Evolutionary conservation across 2,329 filamentous ascomycete genomes (phyloP).

Genomic region (Aspergillus tanneri): DNA sequence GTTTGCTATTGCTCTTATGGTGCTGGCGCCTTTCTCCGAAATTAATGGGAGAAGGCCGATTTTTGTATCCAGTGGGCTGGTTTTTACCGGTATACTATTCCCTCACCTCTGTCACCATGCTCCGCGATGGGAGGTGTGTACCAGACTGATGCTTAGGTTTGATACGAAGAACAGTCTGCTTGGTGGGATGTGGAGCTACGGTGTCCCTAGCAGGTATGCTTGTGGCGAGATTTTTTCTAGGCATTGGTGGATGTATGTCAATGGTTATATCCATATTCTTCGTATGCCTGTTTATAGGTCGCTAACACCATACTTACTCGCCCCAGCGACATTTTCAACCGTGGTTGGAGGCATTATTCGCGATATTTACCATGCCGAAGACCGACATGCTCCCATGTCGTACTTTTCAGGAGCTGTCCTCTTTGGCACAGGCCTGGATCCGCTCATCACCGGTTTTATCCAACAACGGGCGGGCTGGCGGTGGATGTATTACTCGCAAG

Average conservation of each 20-base stretch:
- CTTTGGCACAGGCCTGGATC: slow-evolving; percentile 72
- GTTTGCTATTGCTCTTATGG: slow-evolving; percentile 81
- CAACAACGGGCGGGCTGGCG: slow-evolving; percentile 66
- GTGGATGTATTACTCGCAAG: slow-evolving; percentile 83
- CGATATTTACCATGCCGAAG: slow-evolving; percentile 73
- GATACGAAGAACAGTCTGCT: slow-evolving; percentile 49
- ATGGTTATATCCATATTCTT: slow-evolving; percentile 5
- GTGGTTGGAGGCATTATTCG: slow-evolving; percentile 84
- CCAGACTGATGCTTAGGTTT: neutral
- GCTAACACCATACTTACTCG: neutral
- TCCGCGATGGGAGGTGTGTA: no score
- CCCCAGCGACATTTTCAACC: slow-evolving; percentile 63
- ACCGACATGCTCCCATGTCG: slow-evolving; percentile 82
- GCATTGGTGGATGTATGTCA: slow-evolving; percentile 68
- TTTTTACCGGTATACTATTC: slow-evolving; percentile 56
- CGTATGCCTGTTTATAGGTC: neutral
- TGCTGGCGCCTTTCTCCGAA: slow-evolving; percentile 79
- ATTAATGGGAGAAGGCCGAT: slow-evolving; percentile 81
- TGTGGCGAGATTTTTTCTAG: slow-evolving; percentile 69
- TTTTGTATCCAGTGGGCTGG: slow-evolving; percentile 67
- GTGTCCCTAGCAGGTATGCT: slow-evolving; percentile 69
- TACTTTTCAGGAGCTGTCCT: slow-evolving; percentile 74
- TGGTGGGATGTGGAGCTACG: slow-evolving; percentile 71
- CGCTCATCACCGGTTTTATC: slow-evolving; percentile 67
- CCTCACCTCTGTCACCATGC: neutral